Conservation (phyloP, 1,139 yeast species). For the Hyphopichia burtonii region DNA sequence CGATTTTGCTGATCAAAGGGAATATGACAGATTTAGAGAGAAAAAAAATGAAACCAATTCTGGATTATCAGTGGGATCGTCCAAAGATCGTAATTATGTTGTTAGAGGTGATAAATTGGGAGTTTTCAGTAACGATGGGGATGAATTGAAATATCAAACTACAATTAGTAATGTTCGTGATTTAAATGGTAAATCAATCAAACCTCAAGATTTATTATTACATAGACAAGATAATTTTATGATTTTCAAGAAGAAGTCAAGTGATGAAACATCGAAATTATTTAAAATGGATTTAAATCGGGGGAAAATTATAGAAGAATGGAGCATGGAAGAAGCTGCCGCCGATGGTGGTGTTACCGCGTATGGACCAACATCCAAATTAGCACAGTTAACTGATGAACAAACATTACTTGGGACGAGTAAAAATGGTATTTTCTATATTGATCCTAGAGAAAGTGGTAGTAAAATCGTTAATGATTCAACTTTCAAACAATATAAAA, state of each 20-base stretch:
- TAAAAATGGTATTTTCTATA: conserved; percentile 59
- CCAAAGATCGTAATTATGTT: conserved; percentile 72
- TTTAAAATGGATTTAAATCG: conserved; percentile 76
- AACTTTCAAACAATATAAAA: conserved; percentile 43
- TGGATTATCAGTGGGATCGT: conserved; percentile 67
- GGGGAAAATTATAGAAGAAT: conserved; percentile 82
- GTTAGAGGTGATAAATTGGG: conserved; percentile 80
- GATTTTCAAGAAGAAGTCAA: too few relatives aligned
- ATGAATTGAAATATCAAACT: conserved; percentile 59
- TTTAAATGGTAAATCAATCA: conserved; percentile 51
- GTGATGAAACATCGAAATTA: conserved; percentile 42
- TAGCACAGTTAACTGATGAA: conserved; percentile 70
- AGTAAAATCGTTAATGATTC: conserved; percentile 51
- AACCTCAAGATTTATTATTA: conserved; percentile 68
- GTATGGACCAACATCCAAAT: conserved; percentile 70
- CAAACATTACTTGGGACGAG: conserved; percentile 73
- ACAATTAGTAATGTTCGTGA: conserved; percentile 63
- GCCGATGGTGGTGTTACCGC: conserved; percentile 45
- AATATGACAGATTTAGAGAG: conserved; percentile 10
- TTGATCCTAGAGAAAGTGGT: conserved; percentile 74
- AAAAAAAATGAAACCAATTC: conserved; percentile 47
- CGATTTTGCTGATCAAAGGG: conserved; percentile 16
- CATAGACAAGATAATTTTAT: conserved; percentile 71
- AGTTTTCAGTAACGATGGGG: conserved; percentile 63
- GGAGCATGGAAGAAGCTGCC: conserved; percentile 50